Conservation (phyloP, 441 rosid genomes). For the Kokia cookei region DNA sequence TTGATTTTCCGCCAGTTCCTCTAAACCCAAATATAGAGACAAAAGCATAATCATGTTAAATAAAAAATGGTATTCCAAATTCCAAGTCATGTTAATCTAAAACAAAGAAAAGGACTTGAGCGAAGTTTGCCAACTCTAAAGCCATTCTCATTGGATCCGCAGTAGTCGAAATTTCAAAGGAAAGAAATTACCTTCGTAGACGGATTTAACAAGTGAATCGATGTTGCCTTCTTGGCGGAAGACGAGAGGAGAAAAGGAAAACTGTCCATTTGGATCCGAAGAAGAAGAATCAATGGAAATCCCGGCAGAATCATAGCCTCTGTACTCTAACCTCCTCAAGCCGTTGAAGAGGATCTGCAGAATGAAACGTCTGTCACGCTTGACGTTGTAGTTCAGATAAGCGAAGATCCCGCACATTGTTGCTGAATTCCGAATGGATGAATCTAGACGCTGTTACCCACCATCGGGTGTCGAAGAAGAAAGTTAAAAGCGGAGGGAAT, state of each 20-base stretch:
- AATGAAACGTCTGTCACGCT: conserved; percentile 13
- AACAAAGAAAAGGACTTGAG: background rate
- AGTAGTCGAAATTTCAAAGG: background rate
- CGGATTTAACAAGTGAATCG: conserved; percentile 63
- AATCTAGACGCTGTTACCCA: background rate
- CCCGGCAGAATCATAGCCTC: conserved; percentile 72
- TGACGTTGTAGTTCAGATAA: conserved; percentile 14
- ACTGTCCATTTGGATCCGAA: background rate
- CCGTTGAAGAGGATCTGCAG: conserved; percentile 26
- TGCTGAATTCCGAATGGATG: background rate
- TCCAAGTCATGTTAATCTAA: background rate
- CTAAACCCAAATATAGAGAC: background rate
- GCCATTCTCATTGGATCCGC: background rate
- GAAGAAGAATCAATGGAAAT: conserved; percentile 37
- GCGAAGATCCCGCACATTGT: conserved; percentile 19
- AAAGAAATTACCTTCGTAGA: conserved; percentile 34
- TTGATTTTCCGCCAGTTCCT: background rate
- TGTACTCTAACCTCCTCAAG: conserved; percentile 61
- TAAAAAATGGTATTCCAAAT: background rate
- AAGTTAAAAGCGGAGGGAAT: background rate
- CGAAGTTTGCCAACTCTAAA: background rate
- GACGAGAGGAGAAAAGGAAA: conserved; percentile 29
- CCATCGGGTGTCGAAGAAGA: background rate
- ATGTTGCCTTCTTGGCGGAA: conserved; percentile 48
- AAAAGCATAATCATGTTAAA: background rate